phyloP scores from a whole-genome alignment of 345 rosid species.

The Lumnitzera racemosa region DNA sequence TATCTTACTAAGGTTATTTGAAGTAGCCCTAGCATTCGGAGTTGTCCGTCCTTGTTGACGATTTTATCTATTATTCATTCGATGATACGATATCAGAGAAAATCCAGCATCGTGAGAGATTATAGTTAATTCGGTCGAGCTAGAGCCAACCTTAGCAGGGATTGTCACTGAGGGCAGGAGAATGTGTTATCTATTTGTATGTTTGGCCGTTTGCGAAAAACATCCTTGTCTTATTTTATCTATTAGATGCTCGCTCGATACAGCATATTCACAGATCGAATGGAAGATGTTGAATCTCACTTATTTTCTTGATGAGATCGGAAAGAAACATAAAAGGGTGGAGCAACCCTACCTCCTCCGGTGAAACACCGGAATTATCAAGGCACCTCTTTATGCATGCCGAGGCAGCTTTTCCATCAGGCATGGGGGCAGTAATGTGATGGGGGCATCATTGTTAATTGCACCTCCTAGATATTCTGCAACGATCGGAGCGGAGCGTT shows the following conservation, averaged over 20 bases:
- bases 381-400: conserved; percentile 95
- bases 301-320: neutral
- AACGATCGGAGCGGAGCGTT: conserved; percentile 84
- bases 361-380: conserved; percentile 97
- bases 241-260: too few relatives aligned
- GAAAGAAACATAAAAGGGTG: neutral
- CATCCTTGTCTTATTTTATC: too few relatives aligned
- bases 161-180: neutral
- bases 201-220: too few relatives aligned
- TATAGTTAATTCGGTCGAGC: neutral
- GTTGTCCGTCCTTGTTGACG: too few relatives aligned
- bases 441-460: conserved; percentile 87
- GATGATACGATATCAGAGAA: neutral
- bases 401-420: conserved; percentile 70
- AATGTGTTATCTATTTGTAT: too few relatives aligned
- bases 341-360: conserved; percentile 58
- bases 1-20: too few relatives aligned
- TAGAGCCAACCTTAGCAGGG: neutral
- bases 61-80: too few relatives aligned
- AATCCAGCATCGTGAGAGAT: neutral
- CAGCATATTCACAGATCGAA: neutral
- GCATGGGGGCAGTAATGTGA: conserved; percentile 98
- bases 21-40: too few relatives aligned
- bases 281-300: neutral
- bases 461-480: conserved; percentile 99